These are phyloP conservation scores for Nematodospora valgi DNA, from an alignment of 805 yeast genomes.

Conservation along the genomic window DNA sequence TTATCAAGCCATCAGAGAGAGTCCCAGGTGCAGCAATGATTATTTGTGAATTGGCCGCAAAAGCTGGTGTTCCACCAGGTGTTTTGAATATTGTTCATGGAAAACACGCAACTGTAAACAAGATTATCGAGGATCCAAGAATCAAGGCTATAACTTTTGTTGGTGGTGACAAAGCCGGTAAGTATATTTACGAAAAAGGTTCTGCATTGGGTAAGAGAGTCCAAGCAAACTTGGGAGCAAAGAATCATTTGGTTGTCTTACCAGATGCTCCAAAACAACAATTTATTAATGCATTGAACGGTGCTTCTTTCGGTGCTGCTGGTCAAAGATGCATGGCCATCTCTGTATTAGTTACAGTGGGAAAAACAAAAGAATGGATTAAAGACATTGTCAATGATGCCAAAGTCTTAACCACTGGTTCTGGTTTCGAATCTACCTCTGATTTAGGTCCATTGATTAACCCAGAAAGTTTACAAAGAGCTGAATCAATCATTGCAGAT, in stretches of 20 bases:
- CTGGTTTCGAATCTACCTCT: constrained; percentile 61
- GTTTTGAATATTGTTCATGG: constrained; percentile 74
- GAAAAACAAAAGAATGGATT: constrained; percentile 61
- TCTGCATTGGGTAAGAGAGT: constrained; percentile 69
- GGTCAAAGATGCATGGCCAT: constrained; percentile 85
- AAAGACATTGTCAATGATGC: constrained; percentile 58
- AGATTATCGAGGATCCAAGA: constrained; percentile 66
- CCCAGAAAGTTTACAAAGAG: constrained; percentile 52
- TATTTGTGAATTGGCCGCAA: constrained; percentile 64
- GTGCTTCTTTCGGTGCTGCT: constrained; percentile 82
- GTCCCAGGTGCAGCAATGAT: constrained; percentile 81
- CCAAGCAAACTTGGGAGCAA: constrained; percentile 77
- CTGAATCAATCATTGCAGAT: constrained; percentile 54
- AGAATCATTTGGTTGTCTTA: constrained; percentile 69
- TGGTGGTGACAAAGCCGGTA: constrained; percentile 77
- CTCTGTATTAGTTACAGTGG: constrained; percentile 70
- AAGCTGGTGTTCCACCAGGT: constrained; percentile 77
- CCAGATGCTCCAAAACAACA: constrained; percentile 70
- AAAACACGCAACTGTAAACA: constrained; percentile 67
- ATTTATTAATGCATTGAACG: constrained; percentile 61
- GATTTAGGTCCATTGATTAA: constrained; percentile 75
- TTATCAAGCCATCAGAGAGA: constrained; percentile 62
- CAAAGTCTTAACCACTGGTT: constrained; percentile 52
- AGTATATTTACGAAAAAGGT: constrained; percentile 66
- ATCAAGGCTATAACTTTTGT: constrained; percentile 76